phyloP scores from a whole-genome alignment of 306 rosid species.

The Dryas octopetala region DNA sequence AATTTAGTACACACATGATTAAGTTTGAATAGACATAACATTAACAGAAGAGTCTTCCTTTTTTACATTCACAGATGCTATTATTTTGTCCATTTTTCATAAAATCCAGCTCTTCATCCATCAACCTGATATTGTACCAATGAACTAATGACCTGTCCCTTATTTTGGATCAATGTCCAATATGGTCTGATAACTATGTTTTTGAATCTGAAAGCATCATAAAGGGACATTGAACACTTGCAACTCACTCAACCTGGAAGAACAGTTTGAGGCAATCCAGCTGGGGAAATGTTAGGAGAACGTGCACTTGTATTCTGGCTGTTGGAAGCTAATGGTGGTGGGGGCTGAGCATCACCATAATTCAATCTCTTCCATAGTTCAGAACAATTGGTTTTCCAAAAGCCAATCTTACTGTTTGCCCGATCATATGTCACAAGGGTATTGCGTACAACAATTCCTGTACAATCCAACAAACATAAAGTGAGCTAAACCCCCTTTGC shows the following conservation, averaged over 20 bases:
- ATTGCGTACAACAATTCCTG: conserved; percentile 55
- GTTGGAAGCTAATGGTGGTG: conserved; percentile 17
- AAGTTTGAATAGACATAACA: neutral
- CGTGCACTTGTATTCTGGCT: conserved; percentile 23
- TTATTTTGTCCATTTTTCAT: neutral
- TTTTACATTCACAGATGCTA: neutral
- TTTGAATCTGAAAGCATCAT: neutral
- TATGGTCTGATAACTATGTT: neutral
- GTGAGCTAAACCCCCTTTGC: conserved; percentile 3
- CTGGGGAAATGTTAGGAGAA: conserved; percentile 29
- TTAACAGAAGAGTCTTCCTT: neutral
- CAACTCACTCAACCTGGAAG: conserved; percentile 35
- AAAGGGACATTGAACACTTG: neutral
- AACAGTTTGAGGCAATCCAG: conserved; percentile 23
- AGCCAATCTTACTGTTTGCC: conserved; percentile 40
- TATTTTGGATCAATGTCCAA: neutral
- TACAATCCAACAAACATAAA: conserved; percentile 2
- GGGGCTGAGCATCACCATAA: conserved; percentile 27
- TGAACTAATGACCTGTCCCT: neutral
- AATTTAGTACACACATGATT: neutral
- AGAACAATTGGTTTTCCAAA: conserved; percentile 56
- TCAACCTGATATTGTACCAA: neutral
- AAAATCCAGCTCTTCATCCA: neutral
- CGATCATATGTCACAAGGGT: conserved; percentile 57
- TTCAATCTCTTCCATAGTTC: conserved; percentile 43